Evolutionary conservation across 176 grass and related monocot species (phyloP).

Genomic region (Triticum urartu): DNA sequence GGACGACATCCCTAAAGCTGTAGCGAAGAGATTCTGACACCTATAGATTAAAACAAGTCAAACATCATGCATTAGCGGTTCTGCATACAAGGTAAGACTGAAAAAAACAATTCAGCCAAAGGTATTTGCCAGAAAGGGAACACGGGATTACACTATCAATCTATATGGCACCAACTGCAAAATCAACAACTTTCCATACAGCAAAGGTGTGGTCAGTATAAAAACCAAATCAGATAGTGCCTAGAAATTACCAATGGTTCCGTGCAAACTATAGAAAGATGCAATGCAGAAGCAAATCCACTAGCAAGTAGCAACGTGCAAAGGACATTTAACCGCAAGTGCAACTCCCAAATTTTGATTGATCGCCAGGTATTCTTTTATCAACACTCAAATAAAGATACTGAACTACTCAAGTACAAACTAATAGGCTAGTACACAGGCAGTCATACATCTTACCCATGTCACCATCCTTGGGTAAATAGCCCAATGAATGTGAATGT

Average conservation of each 20-base stretch:
- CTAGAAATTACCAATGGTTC: neutral
- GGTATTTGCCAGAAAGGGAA: neutral
- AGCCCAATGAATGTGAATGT: neutral
- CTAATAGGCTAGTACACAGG: neutral
- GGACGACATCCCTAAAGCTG: slow-evolving; percentile 25
- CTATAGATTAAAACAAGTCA: slow-evolving; percentile 18
- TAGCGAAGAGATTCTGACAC: slow-evolving; percentile 26
- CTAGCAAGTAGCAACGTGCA: neutral
- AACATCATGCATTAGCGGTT: neutral
- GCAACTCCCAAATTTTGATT: neutral
- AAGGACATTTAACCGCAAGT: neutral
- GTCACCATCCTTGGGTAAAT: neutral
- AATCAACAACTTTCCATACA: neutral
- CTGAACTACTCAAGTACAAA: neutral
- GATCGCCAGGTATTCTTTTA: neutral
- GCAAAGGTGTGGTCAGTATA: neutral
- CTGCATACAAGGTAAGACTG: neutral
- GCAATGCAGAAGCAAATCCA: neutral
- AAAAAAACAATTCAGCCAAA: neutral
- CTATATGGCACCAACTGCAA: neutral
- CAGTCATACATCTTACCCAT: neutral
- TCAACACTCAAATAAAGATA: neutral
- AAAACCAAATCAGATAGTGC: neutral
- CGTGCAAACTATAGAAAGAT: neutral
- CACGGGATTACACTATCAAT: neutral